These are phyloP conservation scores for Alternaria infectoria DNA, from an alignment of 2,329 filamentous ascomycete genomes.

Conservation along the genomic window DNA sequence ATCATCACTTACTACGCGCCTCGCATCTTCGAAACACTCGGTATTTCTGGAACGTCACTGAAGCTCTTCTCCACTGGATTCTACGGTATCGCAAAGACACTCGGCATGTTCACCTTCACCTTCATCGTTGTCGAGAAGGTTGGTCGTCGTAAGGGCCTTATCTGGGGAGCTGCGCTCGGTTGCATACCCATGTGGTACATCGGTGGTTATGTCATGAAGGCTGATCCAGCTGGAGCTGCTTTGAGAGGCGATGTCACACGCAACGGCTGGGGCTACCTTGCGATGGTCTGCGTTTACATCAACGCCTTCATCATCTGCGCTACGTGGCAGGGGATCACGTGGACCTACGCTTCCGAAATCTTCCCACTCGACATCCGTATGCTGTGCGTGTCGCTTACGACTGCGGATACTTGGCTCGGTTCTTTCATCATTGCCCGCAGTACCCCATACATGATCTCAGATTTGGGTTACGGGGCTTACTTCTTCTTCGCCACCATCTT, in stretches of 20 bases:
- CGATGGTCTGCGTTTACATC: conserved; percentile 62
- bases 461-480: conserved; percentile 48
- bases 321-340: conserved; percentile 52
- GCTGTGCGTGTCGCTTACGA: conserved; percentile 49
- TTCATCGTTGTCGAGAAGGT: conserved; percentile 50
- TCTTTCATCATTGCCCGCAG: conserved; percentile 50
- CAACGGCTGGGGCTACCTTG: conserved; percentile 58
- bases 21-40: conserved; percentile 51
- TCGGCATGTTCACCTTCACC: conserved; percentile 51
- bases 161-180: conserved; percentile 57
- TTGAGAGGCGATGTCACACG: conserved; percentile 50
- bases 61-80: conserved; percentile 59
- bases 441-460: conserved; percentile 48
- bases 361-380: conserved; percentile 53
- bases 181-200: conserved; percentile 60
- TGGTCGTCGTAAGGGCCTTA: conserved; percentile 51
- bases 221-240: conserved; percentile 56
- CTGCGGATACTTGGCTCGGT: conserved; percentile 49
- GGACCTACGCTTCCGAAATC: conserved; percentile 58
- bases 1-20: conserved; percentile 49
- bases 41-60: conserved; percentile 51
- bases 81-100: conserved; percentile 53
- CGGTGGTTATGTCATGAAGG: conserved; percentile 61
- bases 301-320: conserved; percentile 61
- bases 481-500: conserved; percentile 48